phyloP scores from a whole-genome alignment of 2,329 filamentous ascomycete species.

The Fusarium temperatum region DNA sequence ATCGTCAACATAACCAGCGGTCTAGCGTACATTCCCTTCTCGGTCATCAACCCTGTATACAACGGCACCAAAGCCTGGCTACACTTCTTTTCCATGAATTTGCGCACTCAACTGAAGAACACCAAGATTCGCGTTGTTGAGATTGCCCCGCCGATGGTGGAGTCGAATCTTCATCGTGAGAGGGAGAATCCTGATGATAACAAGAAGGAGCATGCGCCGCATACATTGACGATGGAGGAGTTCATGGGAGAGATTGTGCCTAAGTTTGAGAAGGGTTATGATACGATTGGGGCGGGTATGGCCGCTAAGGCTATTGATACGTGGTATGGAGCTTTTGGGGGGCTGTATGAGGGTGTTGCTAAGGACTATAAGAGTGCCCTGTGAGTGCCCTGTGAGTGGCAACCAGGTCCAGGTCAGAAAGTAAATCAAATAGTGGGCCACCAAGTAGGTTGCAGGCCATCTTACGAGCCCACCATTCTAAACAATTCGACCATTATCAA shows the following conservation, averaged over 20 bases:
- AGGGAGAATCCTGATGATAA: slow-evolving; percentile 65
- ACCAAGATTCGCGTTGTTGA: slow-evolving; percentile 60
- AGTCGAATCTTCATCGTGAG: slow-evolving; percentile 65
- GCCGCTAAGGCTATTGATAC: slow-evolving; percentile 50
- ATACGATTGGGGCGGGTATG: slow-evolving; percentile 59
- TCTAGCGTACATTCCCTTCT: slow-evolving; percentile 62
- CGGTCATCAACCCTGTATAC: slow-evolving; percentile 65
- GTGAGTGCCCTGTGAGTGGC: neutral
- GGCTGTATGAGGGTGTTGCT: slow-evolving; percentile 23
- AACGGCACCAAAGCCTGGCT: slow-evolving; percentile 68
- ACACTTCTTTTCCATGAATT: slow-evolving; percentile 65
- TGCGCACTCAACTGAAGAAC: slow-evolving; percentile 59
- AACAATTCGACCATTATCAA: neutral
- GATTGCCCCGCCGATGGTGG: slow-evolving; percentile 64
- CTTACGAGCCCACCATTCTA: neutral
- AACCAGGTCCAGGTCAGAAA: neutral
- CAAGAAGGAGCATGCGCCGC: slow-evolving; percentile 62
- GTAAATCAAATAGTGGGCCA: neutral
- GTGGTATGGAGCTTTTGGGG: slow-evolving; percentile 55
- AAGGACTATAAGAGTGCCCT: neutral
- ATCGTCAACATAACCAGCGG: slow-evolving; percentile 65
- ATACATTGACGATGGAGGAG: slow-evolving; percentile 57
- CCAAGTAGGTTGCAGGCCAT: neutral
- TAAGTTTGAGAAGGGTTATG: slow-evolving; percentile 57
- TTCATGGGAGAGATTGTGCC: slow-evolving; percentile 59